Evolutionary conservation across 805 yeast species (phyloP).

Genomic region (Barnettozyma vustinii): DNA sequence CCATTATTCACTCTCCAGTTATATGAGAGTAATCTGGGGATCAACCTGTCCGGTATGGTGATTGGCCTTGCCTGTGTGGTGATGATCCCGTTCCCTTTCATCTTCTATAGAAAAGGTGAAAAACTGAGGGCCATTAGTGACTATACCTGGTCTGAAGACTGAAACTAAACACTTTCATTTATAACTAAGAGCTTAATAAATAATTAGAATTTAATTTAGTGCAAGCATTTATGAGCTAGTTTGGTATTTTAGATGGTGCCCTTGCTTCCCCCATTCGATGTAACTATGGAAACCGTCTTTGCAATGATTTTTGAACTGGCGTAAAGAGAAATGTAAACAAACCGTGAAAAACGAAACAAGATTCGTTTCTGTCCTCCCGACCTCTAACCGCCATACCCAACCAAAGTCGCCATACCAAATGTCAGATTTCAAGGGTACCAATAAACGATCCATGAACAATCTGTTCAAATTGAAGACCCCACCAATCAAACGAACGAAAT

Average conservation of each 20-base stretch:
- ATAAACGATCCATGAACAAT: not conserved
- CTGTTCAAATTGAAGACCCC: conserved; percentile 6
- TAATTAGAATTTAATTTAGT: no score
- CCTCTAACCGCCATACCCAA: not conserved
- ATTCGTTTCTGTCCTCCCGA: not conserved
- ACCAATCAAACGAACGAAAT: conserved; percentile 2
- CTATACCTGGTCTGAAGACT: conserved; percentile 34
- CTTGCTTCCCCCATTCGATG: not conserved
- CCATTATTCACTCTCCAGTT: conserved; percentile 54
- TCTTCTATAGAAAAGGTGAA: conserved; percentile 46
- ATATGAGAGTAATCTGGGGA: conserved; percentile 45
- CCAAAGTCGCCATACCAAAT: not conserved
- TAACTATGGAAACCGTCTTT: not conserved
- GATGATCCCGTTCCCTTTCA: conserved; percentile 50
- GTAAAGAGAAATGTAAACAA: not conserved
- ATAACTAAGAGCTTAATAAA: not conserved
- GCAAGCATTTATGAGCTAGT: no score
- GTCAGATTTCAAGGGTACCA: not conserved
- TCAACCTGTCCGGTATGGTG: conserved; percentile 53
- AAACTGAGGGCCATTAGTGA: conserved; percentile 39
- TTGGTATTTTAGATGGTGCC: no score
- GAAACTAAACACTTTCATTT: not conserved
- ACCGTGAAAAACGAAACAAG: not conserved
- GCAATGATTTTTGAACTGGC: not conserved
- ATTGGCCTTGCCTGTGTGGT: conserved; percentile 44